phyloP scores from a whole-genome alignment of 2,329 filamentous ascomycete species.

The Rhexocercosporidium sp. region DNA sequence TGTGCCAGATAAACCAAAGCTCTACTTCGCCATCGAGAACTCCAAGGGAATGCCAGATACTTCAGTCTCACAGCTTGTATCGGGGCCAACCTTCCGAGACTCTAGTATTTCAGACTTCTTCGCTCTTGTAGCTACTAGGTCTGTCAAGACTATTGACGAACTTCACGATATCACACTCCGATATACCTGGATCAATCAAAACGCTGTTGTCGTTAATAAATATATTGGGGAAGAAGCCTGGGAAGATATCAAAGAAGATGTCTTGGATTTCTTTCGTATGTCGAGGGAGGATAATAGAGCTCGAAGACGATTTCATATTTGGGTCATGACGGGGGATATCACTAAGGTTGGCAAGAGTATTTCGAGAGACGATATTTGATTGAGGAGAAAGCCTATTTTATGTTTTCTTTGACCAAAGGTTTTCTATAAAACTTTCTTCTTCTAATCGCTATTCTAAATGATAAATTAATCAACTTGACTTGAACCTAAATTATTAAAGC shows the following conservation, averaged over 20 bases:
- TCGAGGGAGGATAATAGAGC: not conserved
- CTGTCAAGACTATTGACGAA: not conserved
- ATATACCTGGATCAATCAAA: constrained; percentile 9
- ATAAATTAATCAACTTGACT: too few relatives aligned
- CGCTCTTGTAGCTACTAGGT: not conserved
- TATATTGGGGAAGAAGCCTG: not conserved
- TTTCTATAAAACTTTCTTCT: not conserved
- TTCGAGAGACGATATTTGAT: not conserved
- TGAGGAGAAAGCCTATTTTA: too few relatives aligned
- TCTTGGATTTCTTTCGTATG: not conserved
- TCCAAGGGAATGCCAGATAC: constrained; percentile 1
- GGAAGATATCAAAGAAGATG: constrained; percentile 6
- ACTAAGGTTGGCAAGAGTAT: not conserved
- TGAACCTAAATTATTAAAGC: too few relatives aligned
- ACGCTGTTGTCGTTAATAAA: not conserved
- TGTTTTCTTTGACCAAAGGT: too few relatives aligned
- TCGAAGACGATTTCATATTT: constrained; percentile 1
- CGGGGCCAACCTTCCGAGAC: not conserved
- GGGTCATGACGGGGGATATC: constrained; percentile 3
- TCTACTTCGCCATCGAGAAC: constrained; percentile 7
- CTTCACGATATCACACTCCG: not conserved
- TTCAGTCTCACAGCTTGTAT: not conserved
- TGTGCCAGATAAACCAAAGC: not conserved
- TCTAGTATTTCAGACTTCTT: not conserved
- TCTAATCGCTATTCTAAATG: too few relatives aligned